Percentiles rank a stretch among this genome's conserved stretches.
Conservation (phyloP, 164 flowering plant species). For the Annona cherimola region DNA sequence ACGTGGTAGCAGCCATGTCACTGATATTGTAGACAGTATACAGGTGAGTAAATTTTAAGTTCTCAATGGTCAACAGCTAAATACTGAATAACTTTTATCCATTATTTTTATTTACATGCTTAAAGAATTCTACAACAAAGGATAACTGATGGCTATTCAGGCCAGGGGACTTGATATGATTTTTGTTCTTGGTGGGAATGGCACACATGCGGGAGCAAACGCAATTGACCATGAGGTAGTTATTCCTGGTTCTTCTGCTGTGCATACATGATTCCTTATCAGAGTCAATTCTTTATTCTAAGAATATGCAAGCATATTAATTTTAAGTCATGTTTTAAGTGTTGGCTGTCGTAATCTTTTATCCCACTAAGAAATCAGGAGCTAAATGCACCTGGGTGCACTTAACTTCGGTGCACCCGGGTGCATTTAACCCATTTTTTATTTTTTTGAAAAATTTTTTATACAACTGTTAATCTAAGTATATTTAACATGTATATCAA, state of each 20-base stretch:
- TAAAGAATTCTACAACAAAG: background rate
- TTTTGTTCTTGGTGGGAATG: slow-evolving; percentile 43
- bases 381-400: no score
- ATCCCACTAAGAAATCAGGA: background rate
- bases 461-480: no score
- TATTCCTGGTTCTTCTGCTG: background rate
- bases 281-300: no score
- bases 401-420: no score
- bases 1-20: slow-evolving; percentile 67
- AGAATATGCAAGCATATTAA: no score
- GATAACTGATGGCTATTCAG: slow-evolving; percentile 10
- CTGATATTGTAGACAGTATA: slow-evolving; percentile 80
- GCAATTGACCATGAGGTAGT: slow-evolving; percentile 43
- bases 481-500: no score
- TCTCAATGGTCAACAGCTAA: background rate
- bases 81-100: background rate
- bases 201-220: slow-evolving; percentile 48
- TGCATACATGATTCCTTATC: background rate
- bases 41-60: slow-evolving; percentile 35
- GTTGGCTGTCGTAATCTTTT: background rate
- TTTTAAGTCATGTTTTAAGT: no score
- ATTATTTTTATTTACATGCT: background rate
- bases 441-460: no score
- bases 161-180: slow-evolving; percentile 39
- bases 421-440: no score